phyloP scores from a whole-genome alignment of 2,329 filamentous ascomycete genomes.

The Laburnicola sp. region DNA sequence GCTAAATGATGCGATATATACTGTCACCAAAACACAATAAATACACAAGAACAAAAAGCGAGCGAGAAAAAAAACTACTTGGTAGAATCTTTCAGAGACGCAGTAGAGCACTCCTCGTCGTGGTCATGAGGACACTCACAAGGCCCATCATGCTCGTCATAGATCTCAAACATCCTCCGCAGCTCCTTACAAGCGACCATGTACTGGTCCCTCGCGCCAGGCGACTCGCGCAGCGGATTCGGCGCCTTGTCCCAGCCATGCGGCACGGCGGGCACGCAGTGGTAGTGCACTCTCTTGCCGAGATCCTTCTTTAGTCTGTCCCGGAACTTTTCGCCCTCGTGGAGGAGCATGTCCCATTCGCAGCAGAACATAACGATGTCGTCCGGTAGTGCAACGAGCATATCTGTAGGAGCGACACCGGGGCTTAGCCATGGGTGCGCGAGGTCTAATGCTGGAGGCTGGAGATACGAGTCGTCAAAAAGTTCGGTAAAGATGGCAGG shows the following conservation, averaged over 20 bases:
- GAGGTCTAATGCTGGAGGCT: slow-evolving; percentile 54
- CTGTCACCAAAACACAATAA: background rate
- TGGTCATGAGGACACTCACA: background rate
- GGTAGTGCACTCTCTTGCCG: slow-evolving; percentile 61
- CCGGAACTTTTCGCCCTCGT: slow-evolving; percentile 64
- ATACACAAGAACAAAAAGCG: background rate
- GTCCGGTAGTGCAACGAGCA: slow-evolving; percentile 59
- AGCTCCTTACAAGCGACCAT: slow-evolving; percentile 57
- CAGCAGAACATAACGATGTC: slow-evolving; percentile 65
- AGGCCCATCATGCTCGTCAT: slow-evolving; percentile 26
- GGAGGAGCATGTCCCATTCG: slow-evolving; percentile 69
- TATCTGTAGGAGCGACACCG: slow-evolving; percentile 57
- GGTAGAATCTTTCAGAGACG: background rate
- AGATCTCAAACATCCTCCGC: slow-evolving; percentile 48
- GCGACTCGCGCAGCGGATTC: slow-evolving; percentile 59
- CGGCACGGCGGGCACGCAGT: slow-evolving; percentile 60
- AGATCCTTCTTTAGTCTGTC: slow-evolving; percentile 58
- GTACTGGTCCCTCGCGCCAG: slow-evolving; percentile 59
- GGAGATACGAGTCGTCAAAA: slow-evolving; percentile 56
- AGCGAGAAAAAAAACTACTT: background rate
- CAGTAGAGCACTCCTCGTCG: background rate
- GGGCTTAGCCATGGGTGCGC: slow-evolving; percentile 63
- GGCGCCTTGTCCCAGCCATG: slow-evolving; percentile 71
- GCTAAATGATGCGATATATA: background rate
- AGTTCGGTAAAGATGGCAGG: slow-evolving; percentile 56